These are phyloP conservation scores for Phoenix roebelenii DNA, from an alignment of 176 grass and related monocot genomes.

Conservation along the genomic window DNA sequence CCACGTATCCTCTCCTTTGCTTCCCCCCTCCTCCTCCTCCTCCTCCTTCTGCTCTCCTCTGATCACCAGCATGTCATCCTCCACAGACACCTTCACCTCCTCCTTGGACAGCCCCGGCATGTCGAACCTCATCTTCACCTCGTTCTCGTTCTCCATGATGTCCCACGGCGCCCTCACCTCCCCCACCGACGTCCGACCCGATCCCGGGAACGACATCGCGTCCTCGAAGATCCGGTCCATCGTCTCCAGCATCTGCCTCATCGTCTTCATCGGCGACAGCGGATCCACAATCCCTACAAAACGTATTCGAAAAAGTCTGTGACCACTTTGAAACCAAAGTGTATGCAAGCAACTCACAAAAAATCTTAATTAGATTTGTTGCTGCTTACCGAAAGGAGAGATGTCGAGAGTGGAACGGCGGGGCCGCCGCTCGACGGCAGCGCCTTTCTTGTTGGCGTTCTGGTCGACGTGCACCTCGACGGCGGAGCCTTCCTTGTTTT, in stretches of 20 bases:
- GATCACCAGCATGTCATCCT: slow-evolving; percentile 65
- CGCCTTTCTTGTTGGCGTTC: slow-evolving; percentile 18
- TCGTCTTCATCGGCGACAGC: slow-evolving; percentile 71
- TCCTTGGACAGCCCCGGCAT: slow-evolving; percentile 55
- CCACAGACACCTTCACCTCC: slow-evolving; percentile 69
- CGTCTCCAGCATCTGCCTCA: slow-evolving; percentile 80
- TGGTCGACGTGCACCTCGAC: slow-evolving; percentile 43
- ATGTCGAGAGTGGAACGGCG: slow-evolving; percentile 32
- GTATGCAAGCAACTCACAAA: too few species aligned
- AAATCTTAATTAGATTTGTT: not conserved
- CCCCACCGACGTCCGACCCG: slow-evolving; percentile 5
- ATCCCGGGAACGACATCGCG: slow-evolving; percentile 28
- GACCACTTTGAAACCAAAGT: too few species aligned
- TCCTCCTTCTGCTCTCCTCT: slow-evolving; percentile 47
- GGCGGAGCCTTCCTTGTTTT: slow-evolving; percentile 46
- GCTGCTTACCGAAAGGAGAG: slow-evolving; percentile 49
- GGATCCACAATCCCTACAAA: slow-evolving; percentile 23
- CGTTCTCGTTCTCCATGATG: slow-evolving; percentile 53
- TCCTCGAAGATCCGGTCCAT: slow-evolving; percentile 85
- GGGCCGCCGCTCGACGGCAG: slow-evolving; percentile 29
- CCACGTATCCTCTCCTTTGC: slow-evolving; percentile 2
- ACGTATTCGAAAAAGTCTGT: too few species aligned
- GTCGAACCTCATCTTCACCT: slow-evolving; percentile 78
- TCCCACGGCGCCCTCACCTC: slow-evolving; percentile 54
- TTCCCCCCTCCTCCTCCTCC: slow-evolving; percentile 9